phyloP scores from a whole-genome alignment of 495 filamentous ascomycete genomes.

The Penicillium herquei region DNA sequence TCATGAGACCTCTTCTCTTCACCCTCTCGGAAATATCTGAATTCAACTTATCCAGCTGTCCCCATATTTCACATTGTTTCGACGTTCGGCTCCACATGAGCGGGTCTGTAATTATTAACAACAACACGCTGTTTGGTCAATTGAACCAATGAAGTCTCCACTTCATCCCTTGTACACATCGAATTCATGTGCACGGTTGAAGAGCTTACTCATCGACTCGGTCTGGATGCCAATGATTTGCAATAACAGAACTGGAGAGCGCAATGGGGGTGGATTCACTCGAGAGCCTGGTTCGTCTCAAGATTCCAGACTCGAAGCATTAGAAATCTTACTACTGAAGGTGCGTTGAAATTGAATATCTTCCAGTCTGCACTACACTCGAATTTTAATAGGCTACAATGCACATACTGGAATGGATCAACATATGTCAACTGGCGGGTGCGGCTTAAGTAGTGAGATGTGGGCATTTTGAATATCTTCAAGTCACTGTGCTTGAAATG shows the following conservation, averaged over 20 bases:
- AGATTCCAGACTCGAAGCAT: too few species aligned
- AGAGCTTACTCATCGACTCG: not conserved
- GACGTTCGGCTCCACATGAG: constrained; percentile 1
- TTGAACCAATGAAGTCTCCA: not conserved
- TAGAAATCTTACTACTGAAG: too few species aligned
- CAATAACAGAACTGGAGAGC: not conserved
- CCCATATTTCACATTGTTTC: not conserved
- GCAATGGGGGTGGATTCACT: not conserved
- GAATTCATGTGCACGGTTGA: not conserved
- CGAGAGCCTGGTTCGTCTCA: too few species aligned
- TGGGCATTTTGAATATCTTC: too few species aligned
- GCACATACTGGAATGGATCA: not conserved
- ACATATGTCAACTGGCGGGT: too few species aligned
- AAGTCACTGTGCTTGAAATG: too few species aligned
- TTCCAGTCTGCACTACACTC: not conserved
- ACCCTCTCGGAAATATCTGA: not conserved
- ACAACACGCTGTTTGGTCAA: not conserved
- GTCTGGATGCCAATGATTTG: not conserved
- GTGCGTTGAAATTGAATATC: not conserved
- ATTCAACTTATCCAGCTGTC: not conserved
- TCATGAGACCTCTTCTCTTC: not conserved
- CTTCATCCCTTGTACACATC: not conserved
- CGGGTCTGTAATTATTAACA: constrained; percentile 9
- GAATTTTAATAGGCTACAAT: not conserved
- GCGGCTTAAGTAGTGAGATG: too few species aligned